Evolutionary conservation across 345 rosid species (phyloP).

Genomic region (Camelina hispida): DNA sequence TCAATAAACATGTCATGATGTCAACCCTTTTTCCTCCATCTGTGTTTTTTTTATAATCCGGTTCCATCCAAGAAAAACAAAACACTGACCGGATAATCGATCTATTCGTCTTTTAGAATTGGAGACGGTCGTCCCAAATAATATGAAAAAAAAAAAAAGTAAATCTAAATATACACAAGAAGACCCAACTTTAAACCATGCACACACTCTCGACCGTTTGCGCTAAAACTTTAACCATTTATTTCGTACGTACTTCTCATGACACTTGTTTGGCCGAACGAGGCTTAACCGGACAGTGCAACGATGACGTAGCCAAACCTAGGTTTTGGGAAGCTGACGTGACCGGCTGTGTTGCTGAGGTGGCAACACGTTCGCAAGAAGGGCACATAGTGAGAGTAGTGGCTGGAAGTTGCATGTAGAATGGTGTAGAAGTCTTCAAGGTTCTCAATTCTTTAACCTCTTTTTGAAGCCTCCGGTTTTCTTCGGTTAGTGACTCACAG

Average conservation of each 20-base stretch:
- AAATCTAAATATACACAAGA: conserved; percentile 35
- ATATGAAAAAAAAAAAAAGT: conserved; percentile 25
- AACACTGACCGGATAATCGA: conserved; percentile 30
- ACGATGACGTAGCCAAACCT: conserved; percentile 29
- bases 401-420: conserved; percentile 96
- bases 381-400: conserved; percentile 99
- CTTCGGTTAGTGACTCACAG: conserved; percentile 87
- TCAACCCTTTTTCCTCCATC: conserved; percentile 35
- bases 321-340: conserved; percentile 29
- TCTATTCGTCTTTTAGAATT: conserved; percentile 30
- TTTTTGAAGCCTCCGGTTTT: conserved; percentile 86
- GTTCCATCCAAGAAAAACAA: conserved; percentile 36
- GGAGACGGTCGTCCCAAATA: conserved; percentile 30
- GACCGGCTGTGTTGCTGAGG: conserved; percentile 55
- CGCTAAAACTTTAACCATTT: conserved; percentile 11
- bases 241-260: conserved; percentile 25
- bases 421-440: conserved; percentile 78
- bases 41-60: conserved; percentile 18
- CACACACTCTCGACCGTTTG: neutral
- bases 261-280: conserved; percentile 38
- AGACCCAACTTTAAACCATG: conserved; percentile 3
- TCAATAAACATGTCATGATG: conserved; percentile 28
- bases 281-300: conserved; percentile 31
- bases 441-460: conserved; percentile 86
- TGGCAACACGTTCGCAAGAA: conserved; percentile 91